Evolutionary conservation across 2,329 filamentous ascomycete species (phyloP).

Genomic region (Capronia americana): DNA sequence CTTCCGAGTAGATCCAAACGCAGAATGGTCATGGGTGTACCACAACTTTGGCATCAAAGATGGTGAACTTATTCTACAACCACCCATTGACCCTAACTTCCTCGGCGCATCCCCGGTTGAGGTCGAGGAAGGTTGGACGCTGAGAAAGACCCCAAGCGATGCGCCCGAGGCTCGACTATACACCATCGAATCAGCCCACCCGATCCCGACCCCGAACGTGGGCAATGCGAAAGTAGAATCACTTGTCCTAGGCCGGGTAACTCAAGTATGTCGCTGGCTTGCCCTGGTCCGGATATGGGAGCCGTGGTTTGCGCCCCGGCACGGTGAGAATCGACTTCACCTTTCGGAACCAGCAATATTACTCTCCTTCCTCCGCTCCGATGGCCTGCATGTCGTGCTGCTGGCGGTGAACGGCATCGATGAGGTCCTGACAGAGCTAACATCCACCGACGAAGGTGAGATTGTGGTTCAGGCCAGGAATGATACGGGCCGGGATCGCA

Average conservation of each 20-base stretch:
- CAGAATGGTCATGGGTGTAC: slow-evolving; percentile 55
- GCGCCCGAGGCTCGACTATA: slow-evolving; percentile 51
- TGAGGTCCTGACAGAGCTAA: slow-evolving; percentile 73
- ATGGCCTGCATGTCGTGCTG: slow-evolving; percentile 77
- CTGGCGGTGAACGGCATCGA: slow-evolving; percentile 77
- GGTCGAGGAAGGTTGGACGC: slow-evolving; percentile 44
- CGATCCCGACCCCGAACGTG: slow-evolving; percentile 61
- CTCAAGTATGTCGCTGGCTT: slow-evolving; percentile 76
- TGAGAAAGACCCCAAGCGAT: slow-evolving; percentile 49
- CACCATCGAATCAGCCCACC: slow-evolving; percentile 42
- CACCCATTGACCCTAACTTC: slow-evolving; percentile 37
- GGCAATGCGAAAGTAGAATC: slow-evolving; percentile 59
- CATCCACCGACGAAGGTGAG: slow-evolving; percentile 67
- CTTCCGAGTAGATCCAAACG: slow-evolving; percentile 48
- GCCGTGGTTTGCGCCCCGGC: slow-evolving; percentile 83
- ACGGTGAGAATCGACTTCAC: slow-evolving; percentile 71
- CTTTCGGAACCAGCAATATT: slow-evolving; percentile 80
- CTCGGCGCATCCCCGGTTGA: slow-evolving; percentile 44
- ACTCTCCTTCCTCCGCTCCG: slow-evolving; percentile 74
- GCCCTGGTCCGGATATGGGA: slow-evolving; percentile 78
- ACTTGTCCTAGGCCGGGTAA: slow-evolving; percentile 47
- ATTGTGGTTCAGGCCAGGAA: slow-evolving; percentile 74
- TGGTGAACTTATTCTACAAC: slow-evolving; percentile 51
- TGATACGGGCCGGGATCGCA: slow-evolving; percentile 65
- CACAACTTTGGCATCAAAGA: slow-evolving; percentile 49